Evolutionary conservation across 75 land plant genomes (phyloP).

Genomic region (Cunninghamia lanceolata): DNA sequence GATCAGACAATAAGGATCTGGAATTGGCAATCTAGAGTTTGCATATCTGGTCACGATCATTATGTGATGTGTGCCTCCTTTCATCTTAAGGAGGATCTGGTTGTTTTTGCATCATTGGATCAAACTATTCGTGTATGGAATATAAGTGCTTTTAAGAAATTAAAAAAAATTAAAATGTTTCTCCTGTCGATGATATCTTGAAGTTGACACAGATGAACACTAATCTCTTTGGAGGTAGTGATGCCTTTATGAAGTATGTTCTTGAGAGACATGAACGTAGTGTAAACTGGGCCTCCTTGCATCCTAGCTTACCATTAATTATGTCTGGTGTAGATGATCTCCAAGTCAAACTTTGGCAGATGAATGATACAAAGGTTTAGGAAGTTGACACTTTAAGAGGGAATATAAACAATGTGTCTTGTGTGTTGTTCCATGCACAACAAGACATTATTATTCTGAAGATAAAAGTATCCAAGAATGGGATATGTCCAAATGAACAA

Average conservation of each 20-base stretch:
- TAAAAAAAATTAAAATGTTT: too few species aligned
- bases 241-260: conserved; percentile 71
- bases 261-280: conserved; percentile 46
- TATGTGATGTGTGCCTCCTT: too few species aligned
- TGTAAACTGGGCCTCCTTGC: conserved; percentile 81
- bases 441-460: too few species aligned
- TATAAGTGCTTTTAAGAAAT: conserved; percentile 67
- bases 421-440: too few species aligned
- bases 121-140: too few species aligned
- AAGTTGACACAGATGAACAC: conserved; percentile 76
- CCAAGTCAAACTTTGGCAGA: conserved; percentile 78
- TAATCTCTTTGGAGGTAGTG: conserved; percentile 75
- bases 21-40: too few species aligned
- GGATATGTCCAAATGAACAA: conserved; percentile 70
- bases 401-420: conserved; percentile 58
- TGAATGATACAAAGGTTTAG: conserved; percentile 88
- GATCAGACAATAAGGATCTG: conserved; percentile 81
- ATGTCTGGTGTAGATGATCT: too few species aligned
- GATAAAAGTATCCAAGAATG: conserved; percentile 77
- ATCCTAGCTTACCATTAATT: too few species aligned
- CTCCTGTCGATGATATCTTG: conserved; percentile 79
- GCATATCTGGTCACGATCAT: too few species aligned
- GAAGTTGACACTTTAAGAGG: conserved; percentile 81
- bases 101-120: too few species aligned
- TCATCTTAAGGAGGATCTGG: too few species aligned